Conservation (phyloP, 495 filamentous ascomycete genomes). For the Letharia lupina region DNA sequence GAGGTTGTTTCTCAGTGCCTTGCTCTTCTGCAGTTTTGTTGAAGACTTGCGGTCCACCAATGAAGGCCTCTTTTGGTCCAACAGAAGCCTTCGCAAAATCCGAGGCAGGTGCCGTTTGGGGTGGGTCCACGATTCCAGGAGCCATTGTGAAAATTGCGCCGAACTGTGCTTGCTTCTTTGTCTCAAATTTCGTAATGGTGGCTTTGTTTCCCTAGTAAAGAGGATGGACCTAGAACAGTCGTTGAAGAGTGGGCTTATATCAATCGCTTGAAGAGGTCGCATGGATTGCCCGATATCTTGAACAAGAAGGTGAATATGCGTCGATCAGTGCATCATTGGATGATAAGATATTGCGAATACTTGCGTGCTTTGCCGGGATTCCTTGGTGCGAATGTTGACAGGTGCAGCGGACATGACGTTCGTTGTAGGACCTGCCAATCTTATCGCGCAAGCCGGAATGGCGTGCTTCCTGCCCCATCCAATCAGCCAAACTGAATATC, state of each 20-base stretch:
- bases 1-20: slow-evolving; percentile 16
- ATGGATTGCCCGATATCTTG: not conserved
- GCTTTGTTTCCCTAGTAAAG: not conserved
- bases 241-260: not conserved
- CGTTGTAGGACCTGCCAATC: not conserved
- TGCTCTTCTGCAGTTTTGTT: slow-evolving; percentile 23
- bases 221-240: not conserved
- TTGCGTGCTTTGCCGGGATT: not conserved
- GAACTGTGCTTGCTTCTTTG: not conserved
- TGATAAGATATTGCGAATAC: not conserved
- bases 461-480: not conserved
- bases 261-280: not conserved
- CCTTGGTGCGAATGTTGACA: not conserved
- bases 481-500: not conserved
- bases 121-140: not conserved
- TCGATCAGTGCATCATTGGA: not conserved
- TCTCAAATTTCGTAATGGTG: not conserved
- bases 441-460: not conserved
- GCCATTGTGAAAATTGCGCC: not conserved
- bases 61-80: slow-evolving; percentile 6
- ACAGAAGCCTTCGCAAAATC: not conserved
- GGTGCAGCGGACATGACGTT: not conserved
- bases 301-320: not conserved
- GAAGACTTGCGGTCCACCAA: slow-evolving; percentile 18
- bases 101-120: not conserved